Percentiles rank a stretch among this genome's conserved stretches.
These are phyloP conservation scores for Telfairia occidentalis DNA, from an alignment of 331 rosid species.

Conservation along the genomic window DNA sequence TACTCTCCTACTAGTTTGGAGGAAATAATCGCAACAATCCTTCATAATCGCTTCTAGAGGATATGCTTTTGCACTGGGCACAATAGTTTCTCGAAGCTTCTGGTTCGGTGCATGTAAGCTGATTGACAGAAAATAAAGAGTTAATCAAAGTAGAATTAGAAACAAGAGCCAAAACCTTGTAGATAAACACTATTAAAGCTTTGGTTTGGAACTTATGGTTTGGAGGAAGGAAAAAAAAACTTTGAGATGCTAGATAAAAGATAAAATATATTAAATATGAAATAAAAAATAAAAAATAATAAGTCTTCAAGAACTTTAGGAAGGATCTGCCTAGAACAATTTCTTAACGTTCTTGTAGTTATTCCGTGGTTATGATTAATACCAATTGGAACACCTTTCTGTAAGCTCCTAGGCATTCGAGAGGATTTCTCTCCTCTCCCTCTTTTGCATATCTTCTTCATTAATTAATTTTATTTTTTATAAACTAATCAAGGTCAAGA, in stretches of 20 bases:
- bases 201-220: background rate
- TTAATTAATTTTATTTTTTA: background rate
- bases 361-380: background rate
- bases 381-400: background rate
- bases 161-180: background rate
- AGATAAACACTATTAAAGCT: background rate
- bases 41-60: slow-evolving; percentile 77
- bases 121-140: slow-evolving; percentile 20
- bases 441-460: background rate
- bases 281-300: too few relatives aligned
- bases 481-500: too few relatives aligned
- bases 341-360: background rate
- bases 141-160: background rate
- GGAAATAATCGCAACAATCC: slow-evolving; percentile 70
- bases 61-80: slow-evolving; percentile 91
- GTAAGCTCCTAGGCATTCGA: background rate
- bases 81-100: slow-evolving; percentile 82
- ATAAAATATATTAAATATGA: too few relatives aligned
- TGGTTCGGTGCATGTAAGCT: slow-evolving; percentile 98
- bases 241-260: background rate
- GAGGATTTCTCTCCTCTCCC: background rate
- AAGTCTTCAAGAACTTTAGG: background rate
- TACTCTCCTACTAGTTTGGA: slow-evolving; percentile 66
- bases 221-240: background rate
- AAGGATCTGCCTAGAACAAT: background rate